Percentiles rank a stretch among this genome's conserved stretches.
Evolutionary conservation across 1,284 basidiomycete species (phyloP).

Genomic region (Coniferiporia sulphurascens): DNA sequence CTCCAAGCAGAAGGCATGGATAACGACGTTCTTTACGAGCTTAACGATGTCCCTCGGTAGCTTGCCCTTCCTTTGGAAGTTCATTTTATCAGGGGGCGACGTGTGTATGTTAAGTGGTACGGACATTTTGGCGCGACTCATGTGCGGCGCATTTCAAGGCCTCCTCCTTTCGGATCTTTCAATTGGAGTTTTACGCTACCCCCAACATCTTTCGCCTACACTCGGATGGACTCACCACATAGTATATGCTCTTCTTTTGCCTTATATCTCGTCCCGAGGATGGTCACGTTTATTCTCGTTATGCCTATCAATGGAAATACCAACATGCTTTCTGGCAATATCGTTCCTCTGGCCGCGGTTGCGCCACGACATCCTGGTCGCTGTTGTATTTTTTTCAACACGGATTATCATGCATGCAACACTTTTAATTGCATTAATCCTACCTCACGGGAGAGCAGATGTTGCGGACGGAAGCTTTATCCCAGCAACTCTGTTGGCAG

Average conservation of each 20-base stretch:
- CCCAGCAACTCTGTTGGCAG: neutral
- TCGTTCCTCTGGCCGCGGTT: conserved; percentile 10
- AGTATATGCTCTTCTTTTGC: neutral
- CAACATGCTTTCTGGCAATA: conserved; percentile 3
- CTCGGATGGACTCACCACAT: conserved; percentile 12
- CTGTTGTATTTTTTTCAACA: conserved; percentile 1
- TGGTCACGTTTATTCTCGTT: conserved; percentile 11
- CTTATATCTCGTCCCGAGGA: conserved; percentile 6
- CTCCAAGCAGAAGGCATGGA: conserved; percentile 9
- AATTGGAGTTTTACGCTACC: conserved; percentile 1
- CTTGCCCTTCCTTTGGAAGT: conserved; percentile 6
- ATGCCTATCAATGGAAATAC: conserved; percentile 13
- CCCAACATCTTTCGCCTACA: neutral
- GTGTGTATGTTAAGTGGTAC: neutral
- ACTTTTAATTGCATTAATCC: neutral
- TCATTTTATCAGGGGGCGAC: neutral
- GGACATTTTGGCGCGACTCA: neutral
- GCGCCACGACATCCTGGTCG: conserved; percentile 2
- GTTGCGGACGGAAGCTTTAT: conserved; percentile 4
- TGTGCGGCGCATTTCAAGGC: conserved; percentile 15
- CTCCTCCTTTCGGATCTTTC: conserved; percentile 12
- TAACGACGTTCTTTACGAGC: conserved; percentile 7
- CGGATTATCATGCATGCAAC: conserved; percentile 1
- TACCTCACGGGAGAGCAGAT: neutral
- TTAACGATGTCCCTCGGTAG: conserved; percentile 1